Percentiles rank a stretch among this genome's conserved stretches.
Conservation (phyloP, 2,329 filamentous ascomycete species). For the Pseudogymnoascus destructans region DNA sequence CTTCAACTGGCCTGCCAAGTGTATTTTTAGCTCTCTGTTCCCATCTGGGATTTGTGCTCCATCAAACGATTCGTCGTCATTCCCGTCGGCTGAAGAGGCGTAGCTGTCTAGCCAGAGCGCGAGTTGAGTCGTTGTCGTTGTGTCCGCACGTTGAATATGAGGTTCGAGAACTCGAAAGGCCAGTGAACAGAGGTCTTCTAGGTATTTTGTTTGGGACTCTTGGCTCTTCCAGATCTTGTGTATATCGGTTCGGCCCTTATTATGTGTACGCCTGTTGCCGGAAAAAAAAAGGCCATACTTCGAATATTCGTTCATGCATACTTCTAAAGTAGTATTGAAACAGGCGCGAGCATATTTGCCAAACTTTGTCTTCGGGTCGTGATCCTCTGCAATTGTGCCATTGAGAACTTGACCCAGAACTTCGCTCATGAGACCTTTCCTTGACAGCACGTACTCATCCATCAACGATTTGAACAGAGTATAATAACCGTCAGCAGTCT, state of each 20-base stretch:
- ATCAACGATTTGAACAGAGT: conserved; percentile 2
- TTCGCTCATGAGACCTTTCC: conserved; percentile 6
- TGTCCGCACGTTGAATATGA: conserved; percentile 1
- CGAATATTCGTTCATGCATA: conserved; percentile 7
- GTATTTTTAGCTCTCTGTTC: conserved; percentile 52
- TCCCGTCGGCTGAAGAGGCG: conserved; percentile 15
- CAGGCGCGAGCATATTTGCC: conserved; percentile 6
- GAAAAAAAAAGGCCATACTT: conserved; percentile 8
- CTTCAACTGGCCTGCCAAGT: conserved; percentile 47
- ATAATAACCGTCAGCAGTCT: background rate
- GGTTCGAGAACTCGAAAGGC: background rate
- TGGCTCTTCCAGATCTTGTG: conserved; percentile 7
- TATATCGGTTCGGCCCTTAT: background rate
- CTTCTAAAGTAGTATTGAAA: conserved; percentile 5
- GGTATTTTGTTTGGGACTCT: background rate
- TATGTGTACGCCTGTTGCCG: background rate
- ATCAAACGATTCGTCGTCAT: conserved; percentile 31
- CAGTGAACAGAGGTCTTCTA: background rate
- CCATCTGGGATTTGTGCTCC: conserved; percentile 52
- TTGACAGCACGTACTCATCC: conserved; percentile 6
- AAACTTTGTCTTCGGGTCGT: conserved; percentile 1
- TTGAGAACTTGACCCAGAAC: conserved; percentile 1
- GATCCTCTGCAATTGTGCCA: conserved; percentile 6
- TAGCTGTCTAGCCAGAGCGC: conserved; percentile 7
- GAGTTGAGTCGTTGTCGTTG: background rate